These are phyloP conservation scores for Raphanus sativus DNA, from an alignment of 345 rosid species.

Conservation along the genomic window DNA sequence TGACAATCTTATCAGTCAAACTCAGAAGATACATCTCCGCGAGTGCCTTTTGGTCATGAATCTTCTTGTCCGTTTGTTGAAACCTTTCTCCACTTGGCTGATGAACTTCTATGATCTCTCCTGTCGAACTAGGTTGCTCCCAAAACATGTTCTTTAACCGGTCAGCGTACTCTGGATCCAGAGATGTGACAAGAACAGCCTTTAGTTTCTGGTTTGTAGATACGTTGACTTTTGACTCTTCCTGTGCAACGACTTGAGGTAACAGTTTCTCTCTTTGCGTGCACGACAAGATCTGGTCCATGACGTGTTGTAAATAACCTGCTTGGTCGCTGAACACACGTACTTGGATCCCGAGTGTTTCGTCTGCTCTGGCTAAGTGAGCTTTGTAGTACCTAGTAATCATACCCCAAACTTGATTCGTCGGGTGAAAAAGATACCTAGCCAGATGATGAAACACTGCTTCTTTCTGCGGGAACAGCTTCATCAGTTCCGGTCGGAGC, in stretches of 20 bases:
- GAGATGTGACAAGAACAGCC: conserved; percentile 45
- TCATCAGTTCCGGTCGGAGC: conserved; percentile 27
- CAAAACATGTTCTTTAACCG: conserved; percentile 34
- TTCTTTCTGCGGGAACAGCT: conserved; percentile 42
- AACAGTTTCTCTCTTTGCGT: conserved; percentile 35
- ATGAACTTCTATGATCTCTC: conserved; percentile 38
- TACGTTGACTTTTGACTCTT: conserved; percentile 9
- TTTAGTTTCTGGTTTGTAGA: conserved; percentile 20
- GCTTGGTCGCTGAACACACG: conserved; percentile 21
- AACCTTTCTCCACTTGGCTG: conserved; percentile 48
- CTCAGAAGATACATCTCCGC: conserved; percentile 48
- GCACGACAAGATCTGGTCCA: conserved; percentile 43
- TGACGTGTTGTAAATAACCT: conserved; percentile 30
- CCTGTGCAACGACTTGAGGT: conserved; percentile 29
- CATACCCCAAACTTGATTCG: conserved; percentile 48
- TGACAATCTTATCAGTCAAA: conserved; percentile 42
- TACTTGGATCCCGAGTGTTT: conserved; percentile 45
- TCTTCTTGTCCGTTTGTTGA: conserved; percentile 38
- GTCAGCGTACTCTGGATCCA: conserved; percentile 36
- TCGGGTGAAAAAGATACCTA: conserved; percentile 46
- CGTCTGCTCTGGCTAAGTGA: conserved; percentile 44
- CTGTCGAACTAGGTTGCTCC: conserved; percentile 35
- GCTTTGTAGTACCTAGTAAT: conserved; percentile 37
- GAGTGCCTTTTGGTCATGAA: conserved; percentile 45
- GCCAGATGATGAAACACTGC: conserved; percentile 45